Evolutionary conservation across 148 eudicot species (phyloP).

Genomic region (Salicornia ramosissima): DNA sequence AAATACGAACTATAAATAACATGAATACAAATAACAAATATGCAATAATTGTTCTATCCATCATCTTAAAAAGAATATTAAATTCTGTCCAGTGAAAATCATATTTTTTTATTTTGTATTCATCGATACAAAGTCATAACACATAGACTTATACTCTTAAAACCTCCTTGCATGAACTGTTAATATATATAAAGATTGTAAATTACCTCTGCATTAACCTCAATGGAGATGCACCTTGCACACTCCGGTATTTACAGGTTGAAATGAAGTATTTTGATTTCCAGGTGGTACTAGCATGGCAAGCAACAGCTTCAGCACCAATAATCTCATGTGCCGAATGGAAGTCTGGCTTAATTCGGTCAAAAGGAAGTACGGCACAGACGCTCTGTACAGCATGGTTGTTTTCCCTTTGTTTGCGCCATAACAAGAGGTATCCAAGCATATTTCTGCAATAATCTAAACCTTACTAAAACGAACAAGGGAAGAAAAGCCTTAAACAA

Average conservation of each 20-base stretch:
- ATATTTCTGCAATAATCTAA: constrained; percentile 54
- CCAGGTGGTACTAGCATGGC: constrained; percentile 41
- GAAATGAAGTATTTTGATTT: constrained; percentile 35
- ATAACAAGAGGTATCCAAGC: constrained; percentile 66
- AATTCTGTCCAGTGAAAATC: no score
- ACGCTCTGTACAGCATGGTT: constrained; percentile 52
- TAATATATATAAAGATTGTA: not conserved
- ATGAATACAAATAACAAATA: not conserved
- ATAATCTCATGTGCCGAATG: constrained; percentile 59
- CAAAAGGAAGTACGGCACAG: constrained; percentile 33
- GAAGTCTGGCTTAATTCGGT: constrained; percentile 47
- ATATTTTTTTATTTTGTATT: no score
- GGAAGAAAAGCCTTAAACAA: not conserved
- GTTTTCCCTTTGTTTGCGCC: constrained; percentile 48
- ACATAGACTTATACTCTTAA: not conserved
- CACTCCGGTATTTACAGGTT: constrained; percentile 48
- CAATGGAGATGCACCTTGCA: constrained; percentile 30
- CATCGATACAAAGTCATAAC: not conserved
- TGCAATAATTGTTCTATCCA: no score
- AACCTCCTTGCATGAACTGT: not conserved
- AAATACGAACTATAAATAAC: no score
- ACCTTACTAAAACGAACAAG: not conserved
- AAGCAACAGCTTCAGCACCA: constrained; percentile 77
- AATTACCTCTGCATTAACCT: constrained; percentile 62
- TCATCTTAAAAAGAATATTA: not conserved